These are phyloP conservation scores for Neonectria neomacrospora DNA, from an alignment of 2,329 filamentous ascomycete genomes.

Conservation along the genomic window DNA sequence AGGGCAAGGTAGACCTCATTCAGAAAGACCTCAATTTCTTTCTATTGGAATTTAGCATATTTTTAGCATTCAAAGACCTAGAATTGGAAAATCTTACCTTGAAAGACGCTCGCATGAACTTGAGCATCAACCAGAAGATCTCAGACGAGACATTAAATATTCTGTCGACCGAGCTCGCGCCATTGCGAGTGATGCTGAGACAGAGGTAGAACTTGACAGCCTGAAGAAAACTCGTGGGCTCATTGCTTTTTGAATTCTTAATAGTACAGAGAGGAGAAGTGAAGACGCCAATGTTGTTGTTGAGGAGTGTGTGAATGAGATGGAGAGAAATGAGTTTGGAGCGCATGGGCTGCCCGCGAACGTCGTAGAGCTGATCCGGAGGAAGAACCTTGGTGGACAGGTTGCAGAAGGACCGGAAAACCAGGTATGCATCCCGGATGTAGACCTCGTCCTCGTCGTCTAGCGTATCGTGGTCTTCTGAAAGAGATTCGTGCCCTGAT, in stretches of 20 bases:
- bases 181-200: constrained; percentile 93
- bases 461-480: constrained; percentile 68
- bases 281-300: constrained; percentile 93
- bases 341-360: constrained; percentile 95
- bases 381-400: constrained; percentile 91
- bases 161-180: constrained; percentile 88
- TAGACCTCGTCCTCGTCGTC: constrained; percentile 93
- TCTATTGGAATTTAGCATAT: constrained; percentile 60
- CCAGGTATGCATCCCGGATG: constrained; percentile 94
- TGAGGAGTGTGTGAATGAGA: constrained; percentile 92
- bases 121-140: constrained; percentile 98
- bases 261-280: constrained; percentile 93
- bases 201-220: constrained; percentile 98
- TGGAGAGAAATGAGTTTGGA: constrained; percentile 96
- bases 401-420: constrained; percentile 98
- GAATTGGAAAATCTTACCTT: constrained; percentile 68
- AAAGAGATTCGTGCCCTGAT: constrained; percentile 63
- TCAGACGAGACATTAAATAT: constrained; percentile 97
- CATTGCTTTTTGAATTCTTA: constrained; percentile 87
- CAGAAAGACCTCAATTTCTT: constrained; percentile 97
- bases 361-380: constrained; percentile 90
- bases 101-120: constrained; percentile 90
- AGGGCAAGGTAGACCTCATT: constrained; percentile 97
- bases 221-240: constrained; percentile 90
- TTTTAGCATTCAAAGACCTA: neutral